These are phyloP conservation scores for Rubroboletus satanas DNA, from an alignment of 768 basidiomycete genomes.

Conservation along the genomic window DNA sequence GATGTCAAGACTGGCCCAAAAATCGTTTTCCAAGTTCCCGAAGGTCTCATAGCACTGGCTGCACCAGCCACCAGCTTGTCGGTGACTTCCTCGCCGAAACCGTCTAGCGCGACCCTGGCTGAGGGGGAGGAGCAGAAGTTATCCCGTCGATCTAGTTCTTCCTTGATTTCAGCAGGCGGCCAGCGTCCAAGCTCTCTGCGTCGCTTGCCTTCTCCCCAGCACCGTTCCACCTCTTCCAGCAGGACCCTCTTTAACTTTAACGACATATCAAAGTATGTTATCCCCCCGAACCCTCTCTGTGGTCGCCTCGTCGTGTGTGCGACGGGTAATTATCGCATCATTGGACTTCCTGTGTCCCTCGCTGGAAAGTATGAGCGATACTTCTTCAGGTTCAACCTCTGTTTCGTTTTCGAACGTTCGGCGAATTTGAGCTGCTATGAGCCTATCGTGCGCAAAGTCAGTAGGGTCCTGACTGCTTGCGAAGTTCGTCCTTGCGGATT, in stretches of 20 bases:
- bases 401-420: conserved; percentile 90
- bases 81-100: conserved; percentile 33
- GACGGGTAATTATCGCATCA: conserved; percentile 76
- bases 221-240: conserved; percentile 48
- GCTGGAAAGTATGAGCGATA: conserved; percentile 76
- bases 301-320: conserved; percentile 86
- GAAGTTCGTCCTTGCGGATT: conserved; percentile 57
- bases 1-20: conserved; percentile 83
- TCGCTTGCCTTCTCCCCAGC: conserved; percentile 40
- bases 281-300: conserved; percentile 81
- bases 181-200: conserved; percentile 42
- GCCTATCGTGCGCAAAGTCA: conserved; percentile 91
- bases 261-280: conserved; percentile 90
- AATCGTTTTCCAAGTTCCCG: conserved; percentile 91
- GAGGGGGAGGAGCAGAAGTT: conserved; percentile 36
- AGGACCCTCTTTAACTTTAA: conserved; percentile 79
- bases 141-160: conserved; percentile 52
- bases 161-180: conserved; percentile 45
- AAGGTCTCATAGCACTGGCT: conserved; percentile 67
- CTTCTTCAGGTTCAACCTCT: conserved; percentile 91
- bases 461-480: conserved; percentile 80
- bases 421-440: conserved; percentile 96
- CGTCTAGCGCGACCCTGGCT: conserved; percentile 27
- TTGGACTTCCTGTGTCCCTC: conserved; percentile 87
- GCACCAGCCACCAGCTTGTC: conserved; percentile 29